A percentile compares a stretch with the other conserved stretches of the same genome.
These are phyloP conservation scores for Thozetella sp. DNA, from an alignment of 495 filamentous ascomycete genomes.

Conservation along the genomic window DNA sequence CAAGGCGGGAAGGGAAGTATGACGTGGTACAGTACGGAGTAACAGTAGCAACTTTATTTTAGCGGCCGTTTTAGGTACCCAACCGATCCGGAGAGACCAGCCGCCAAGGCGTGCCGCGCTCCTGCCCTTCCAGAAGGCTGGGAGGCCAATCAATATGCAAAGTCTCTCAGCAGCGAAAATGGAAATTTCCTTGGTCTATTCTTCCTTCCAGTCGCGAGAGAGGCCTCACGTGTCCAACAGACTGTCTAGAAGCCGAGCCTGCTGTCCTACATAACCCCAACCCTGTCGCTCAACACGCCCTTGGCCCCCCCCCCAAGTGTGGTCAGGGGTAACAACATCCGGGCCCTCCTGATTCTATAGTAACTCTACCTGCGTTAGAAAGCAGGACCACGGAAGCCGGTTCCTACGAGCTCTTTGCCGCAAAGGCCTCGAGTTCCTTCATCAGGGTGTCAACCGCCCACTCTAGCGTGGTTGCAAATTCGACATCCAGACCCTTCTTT, in stretches of 20 bases:
- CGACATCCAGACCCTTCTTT: constrained; percentile 35
- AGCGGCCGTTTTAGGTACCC: background rate
- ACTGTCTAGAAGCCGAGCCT: no score
- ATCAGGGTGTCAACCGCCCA: constrained; percentile 59
- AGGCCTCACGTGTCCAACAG: no score
- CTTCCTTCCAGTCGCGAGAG: no score
- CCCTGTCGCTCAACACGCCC: no score
- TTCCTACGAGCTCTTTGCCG: background rate
- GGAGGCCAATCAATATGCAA: no score
- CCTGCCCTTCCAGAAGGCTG: no score
- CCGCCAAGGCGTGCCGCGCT: background rate
- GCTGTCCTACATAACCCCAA: no score
- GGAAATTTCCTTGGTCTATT: no score
- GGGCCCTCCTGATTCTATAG: background rate
- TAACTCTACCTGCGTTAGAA: no score
- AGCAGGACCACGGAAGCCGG: no score
- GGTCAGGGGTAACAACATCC: background rate
- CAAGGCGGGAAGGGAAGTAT: background rate
- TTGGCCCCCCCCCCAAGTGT: no score
- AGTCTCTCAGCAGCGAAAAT: no score
- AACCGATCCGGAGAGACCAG: background rate
- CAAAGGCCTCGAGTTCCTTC: constrained; percentile 25
- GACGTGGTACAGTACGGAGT: background rate
- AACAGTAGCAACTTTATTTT: background rate
- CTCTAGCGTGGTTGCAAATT: constrained; percentile 49